These are phyloP conservation scores for Peniophora sp. DNA, from an alignment of 1,284 basidiomycete species.

Conservation along the genomic window DNA sequence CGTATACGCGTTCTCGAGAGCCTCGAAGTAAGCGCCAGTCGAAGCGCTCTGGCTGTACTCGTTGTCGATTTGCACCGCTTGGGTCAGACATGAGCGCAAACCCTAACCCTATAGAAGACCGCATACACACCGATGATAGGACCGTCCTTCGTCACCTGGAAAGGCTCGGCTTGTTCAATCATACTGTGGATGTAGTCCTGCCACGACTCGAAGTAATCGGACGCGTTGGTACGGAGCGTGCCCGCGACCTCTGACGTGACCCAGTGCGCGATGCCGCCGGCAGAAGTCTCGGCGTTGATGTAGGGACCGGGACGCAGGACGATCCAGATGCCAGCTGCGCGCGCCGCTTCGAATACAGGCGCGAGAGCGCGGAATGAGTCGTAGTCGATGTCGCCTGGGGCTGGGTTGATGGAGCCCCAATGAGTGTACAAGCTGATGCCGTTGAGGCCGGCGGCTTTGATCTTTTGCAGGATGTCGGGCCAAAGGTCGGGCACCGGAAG, in stretches of 20 bases:
- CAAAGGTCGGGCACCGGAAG: conserved; percentile 74
- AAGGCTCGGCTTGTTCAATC: conserved; percentile 48
- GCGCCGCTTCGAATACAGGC: conserved; percentile 43
- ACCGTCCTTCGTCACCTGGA: conserved; percentile 65
- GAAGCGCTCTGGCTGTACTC: conserved; percentile 55
- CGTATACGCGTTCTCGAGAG: conserved; percentile 51
- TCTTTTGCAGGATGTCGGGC: conserved; percentile 77
- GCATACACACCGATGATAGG: conserved; percentile 57
- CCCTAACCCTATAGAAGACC: background rate
- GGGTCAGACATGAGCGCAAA: background rate
- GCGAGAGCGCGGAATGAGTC: conserved; percentile 62
- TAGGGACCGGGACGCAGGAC: conserved; percentile 45
- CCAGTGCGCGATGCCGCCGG: conserved; percentile 78
- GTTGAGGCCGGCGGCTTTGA: conserved; percentile 77
- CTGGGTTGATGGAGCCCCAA: conserved; percentile 71
- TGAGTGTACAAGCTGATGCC: conserved; percentile 66
- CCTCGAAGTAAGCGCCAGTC: conserved; percentile 48
- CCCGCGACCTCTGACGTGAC: conserved; percentile 61
- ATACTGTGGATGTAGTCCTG: conserved; percentile 60
- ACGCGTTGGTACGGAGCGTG: conserved; percentile 58
- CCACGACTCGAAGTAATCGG: conserved; percentile 65
- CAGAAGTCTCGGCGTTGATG: conserved; percentile 78
- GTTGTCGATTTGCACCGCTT: conserved; percentile 74
- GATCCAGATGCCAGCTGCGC: conserved; percentile 37
- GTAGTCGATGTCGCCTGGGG: conserved; percentile 69